Evolutionary conservation across 768 basidiomycete genomes (phyloP), one percentile per base, ranked within the genome.

Genomic region (Nidularia pulvinata): DNA sequence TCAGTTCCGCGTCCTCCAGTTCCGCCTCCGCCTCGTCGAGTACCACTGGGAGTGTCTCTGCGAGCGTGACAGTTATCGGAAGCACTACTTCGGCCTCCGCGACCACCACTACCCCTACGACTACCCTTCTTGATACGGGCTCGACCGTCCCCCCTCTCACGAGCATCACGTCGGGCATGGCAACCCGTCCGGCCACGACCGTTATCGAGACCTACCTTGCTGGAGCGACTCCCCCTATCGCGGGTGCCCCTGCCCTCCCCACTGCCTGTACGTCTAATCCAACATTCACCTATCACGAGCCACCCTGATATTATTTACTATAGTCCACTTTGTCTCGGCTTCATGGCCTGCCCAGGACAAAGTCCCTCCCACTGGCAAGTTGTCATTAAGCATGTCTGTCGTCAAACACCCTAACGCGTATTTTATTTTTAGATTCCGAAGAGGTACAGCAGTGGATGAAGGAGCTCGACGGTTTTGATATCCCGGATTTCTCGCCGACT

Each of bases 361-460:
- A 22, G 65, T 85, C 32, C 84, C 87, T 7, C 72, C 78, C 22
- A 83, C 84, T 9, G 74, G 88, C 88, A 58, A 33, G 77, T 67
- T n/a, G 4, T 54, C 9, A 1, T 32, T 49, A 30, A 7, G 49
- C 54, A 19, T 46, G 33, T 7, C 19, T 9, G 7, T 7, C 22
- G 30, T 34, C n/a, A n/a, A 10, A 19, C 13, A 7, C 9, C 33
- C 48, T 49, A 30, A 34, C 33, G 22, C 13, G 19, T 30, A 49
- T 34, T 32, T 7, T 22, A 25, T 22, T 36, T 16, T 36, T n/a
- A 52, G 51, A 43, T 65, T 82, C 84, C 6, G 60, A 72, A 1
- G 80, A 91, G 54, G 89, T 94, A n/a, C 56, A 77, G 35, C 61
- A 74, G 55, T 94, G 92, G 92, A 71, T 93, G 82, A 75, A 81